These are phyloP conservation scores for Penicillium tannophilum DNA, from an alignment of 495 filamentous ascomycete species.

Conservation along the genomic window DNA sequence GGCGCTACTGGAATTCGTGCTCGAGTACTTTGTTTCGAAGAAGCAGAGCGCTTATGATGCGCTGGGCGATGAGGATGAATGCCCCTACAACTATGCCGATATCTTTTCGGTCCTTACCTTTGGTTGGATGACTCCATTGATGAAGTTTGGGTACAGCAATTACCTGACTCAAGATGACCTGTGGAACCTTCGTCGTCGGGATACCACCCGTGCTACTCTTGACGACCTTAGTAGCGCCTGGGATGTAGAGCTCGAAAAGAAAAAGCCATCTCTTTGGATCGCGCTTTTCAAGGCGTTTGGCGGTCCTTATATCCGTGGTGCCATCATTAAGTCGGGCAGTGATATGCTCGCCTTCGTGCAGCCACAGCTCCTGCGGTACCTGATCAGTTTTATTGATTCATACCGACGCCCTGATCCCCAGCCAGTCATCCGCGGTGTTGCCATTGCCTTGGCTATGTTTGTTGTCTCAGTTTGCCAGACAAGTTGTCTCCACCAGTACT, in stretches of 20 bases:
- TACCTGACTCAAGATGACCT: slow-evolving; percentile 95
- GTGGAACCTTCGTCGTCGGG: slow-evolving; percentile 83
- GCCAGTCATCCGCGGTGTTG: slow-evolving; percentile 78
- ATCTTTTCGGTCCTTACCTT: slow-evolving; percentile 95
- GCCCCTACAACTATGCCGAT: slow-evolving; percentile 91
- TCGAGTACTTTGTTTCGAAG: slow-evolving; percentile 94
- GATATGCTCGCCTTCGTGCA: slow-evolving; percentile 86
- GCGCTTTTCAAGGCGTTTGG: slow-evolving; percentile 87
- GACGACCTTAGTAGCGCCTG: slow-evolving; percentile 71
- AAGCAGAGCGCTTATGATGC: slow-evolving; percentile 80
- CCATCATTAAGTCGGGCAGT: slow-evolving; percentile 81
- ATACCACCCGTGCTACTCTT: slow-evolving; percentile 73
- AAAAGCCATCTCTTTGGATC: slow-evolving; percentile 84
- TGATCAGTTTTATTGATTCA: slow-evolving; percentile 87
- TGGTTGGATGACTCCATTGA: slow-evolving; percentile 98
- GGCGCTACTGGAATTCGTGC: slow-evolving; percentile 69
- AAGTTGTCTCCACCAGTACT: slow-evolving; percentile 85
- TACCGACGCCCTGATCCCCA: slow-evolving; percentile 67
- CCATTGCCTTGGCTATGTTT: slow-evolving; percentile 94
- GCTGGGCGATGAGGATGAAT: slow-evolving; percentile 86
- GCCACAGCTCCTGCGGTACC: slow-evolving; percentile 81
- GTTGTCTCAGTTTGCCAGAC: slow-evolving; percentile 84
- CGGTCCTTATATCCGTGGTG: slow-evolving; percentile 75
- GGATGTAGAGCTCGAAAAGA: slow-evolving; percentile 72
- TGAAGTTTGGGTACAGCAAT: slow-evolving; percentile 91